Conservation (phyloP, 306 rosid genomes). For the Astragalus membranaceus region DNA sequence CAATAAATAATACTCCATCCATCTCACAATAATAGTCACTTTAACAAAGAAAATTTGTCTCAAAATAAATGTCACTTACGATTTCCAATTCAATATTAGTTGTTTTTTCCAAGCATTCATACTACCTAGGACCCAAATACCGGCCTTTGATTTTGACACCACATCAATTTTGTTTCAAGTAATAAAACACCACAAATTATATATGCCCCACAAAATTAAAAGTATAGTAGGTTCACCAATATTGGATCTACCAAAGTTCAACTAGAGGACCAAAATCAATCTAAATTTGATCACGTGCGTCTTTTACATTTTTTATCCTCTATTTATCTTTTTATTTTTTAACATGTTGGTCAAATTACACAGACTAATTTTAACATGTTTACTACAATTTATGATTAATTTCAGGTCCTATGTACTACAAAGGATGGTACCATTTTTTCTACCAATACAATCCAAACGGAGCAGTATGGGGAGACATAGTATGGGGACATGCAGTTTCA, state of each 20-base stretch:
- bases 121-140: background rate
- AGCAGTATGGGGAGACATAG: conserved; percentile 88
- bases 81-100: too few relatives aligned
- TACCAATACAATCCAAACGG: conserved; percentile 84
- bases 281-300: background rate
- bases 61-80: too few relatives aligned
- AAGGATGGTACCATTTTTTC: conserved; percentile 95
- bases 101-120: too few relatives aligned
- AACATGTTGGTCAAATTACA: background rate
- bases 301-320: background rate
- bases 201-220: background rate
- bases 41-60: too few relatives aligned
- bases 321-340: background rate
- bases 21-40: too few relatives aligned
- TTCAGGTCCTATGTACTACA: conserved; percentile 82
- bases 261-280: background rate
- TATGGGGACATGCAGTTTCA: conserved; percentile 95
- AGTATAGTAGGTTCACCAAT: background rate
- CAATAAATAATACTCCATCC: too few relatives aligned
- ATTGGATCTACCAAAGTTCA: background rate
- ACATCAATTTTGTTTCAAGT: background rate
- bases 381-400: background rate
- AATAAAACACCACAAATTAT: background rate
- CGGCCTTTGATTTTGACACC: background rate
- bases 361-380: background rate